These are phyloP conservation scores for Corymbia citriodora DNA, from an alignment of 441 rosid genomes.

Conservation along the genomic window DNA sequence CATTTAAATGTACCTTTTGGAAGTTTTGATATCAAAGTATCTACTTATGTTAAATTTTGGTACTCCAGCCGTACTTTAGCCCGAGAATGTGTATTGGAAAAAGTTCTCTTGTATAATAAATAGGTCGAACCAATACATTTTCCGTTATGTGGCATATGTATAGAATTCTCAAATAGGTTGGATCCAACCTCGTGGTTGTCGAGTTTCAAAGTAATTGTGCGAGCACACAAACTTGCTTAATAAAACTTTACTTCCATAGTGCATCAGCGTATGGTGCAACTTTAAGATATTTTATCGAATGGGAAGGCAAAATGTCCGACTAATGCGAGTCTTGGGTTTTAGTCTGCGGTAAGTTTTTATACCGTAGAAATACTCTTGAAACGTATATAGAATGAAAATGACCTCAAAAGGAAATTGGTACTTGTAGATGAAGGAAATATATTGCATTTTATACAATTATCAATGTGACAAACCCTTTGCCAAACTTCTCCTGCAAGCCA, in stretches of 20 bases:
- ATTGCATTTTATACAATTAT: neutral
- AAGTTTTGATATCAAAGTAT: too few species aligned
- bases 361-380: neutral
- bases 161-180: neutral
- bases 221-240: neutral
- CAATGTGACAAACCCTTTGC: neutral
- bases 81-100: too few species aligned
- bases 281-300: neutral
- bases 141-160: neutral
- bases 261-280: neutral
- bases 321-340: neutral
- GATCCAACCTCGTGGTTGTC: neutral
- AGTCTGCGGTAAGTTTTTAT: neutral
- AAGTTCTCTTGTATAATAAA: too few species aligned
- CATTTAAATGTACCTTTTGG: too few species aligned
- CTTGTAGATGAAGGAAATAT: neutral
- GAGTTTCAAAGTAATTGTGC: rapidly evolving
- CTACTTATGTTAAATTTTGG: too few species aligned
- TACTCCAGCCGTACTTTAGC: too few species aligned
- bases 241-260: neutral
- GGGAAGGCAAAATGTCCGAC: neutral
- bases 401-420: neutral
- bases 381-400: neutral
- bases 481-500: neutral
- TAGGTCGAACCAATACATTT: neutral